Percentiles rank a stretch among this genome's conserved stretches.
These are phyloP conservation scores for Ceratobasidium sp. DNA, from an alignment of 1,284 basidiomycete genomes.

Conservation along the genomic window DNA sequence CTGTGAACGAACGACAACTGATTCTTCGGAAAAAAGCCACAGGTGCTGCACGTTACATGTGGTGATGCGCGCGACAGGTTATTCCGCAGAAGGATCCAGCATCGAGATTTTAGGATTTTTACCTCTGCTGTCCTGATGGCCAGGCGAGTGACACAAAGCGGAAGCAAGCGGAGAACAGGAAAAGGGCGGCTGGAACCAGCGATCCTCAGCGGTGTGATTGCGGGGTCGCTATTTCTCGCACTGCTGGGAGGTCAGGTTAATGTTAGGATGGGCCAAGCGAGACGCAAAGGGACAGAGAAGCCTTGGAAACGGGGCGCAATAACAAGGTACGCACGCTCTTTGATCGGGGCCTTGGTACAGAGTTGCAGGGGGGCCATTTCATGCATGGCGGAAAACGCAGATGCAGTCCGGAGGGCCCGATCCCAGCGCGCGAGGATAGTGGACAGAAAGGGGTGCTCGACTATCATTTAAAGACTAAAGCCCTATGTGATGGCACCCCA, in stretches of 20 bases:
- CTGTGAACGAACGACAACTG: neutral
- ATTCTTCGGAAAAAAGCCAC: neutral
- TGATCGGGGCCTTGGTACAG: conserved; percentile 2
- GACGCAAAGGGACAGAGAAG: conserved; percentile 9
- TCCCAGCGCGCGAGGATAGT: neutral
- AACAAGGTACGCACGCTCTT: conserved; percentile 8
- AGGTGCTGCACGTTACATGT: neutral
- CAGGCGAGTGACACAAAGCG: neutral
- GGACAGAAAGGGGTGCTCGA: neutral
- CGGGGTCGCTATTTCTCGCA: neutral
- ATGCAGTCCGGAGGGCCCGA: conserved; percentile 6
- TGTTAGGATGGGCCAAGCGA: neutral
- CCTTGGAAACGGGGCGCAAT: neutral
- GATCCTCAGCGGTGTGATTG: neutral
- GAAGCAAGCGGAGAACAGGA: conserved; percentile 5
- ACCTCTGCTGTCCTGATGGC: neutral
- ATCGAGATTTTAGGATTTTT: conserved; percentile 14
- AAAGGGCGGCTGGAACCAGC: conserved; percentile 5
- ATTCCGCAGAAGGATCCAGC: neutral
- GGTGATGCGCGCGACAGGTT: conserved; percentile 10
- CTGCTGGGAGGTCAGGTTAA: neutral
- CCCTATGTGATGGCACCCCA: conserved; percentile 3
- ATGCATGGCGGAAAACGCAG: neutral
- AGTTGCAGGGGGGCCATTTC: neutral
- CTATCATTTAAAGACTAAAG: conserved; percentile 20